Evolutionary conservation across 805 yeast genomes (phyloP).

Genomic region (Wickerhamiella kazuoi): DNA sequence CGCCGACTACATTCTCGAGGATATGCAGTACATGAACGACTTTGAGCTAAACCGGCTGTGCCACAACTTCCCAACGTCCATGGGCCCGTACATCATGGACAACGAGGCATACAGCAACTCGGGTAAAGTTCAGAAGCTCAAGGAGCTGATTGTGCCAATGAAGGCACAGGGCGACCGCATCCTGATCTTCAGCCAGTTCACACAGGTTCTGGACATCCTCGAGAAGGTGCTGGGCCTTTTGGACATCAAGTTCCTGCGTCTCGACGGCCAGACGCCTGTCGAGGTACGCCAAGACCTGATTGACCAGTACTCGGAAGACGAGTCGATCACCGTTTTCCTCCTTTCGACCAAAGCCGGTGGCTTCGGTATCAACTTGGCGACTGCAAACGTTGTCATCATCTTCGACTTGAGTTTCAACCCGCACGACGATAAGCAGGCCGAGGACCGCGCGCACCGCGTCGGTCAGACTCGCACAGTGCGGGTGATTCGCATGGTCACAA

Average conservation of each 20-base stretch:
- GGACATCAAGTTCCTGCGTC: conserved; percentile 54
- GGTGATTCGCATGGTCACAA: conserved; percentile 58
- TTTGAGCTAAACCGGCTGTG: conserved; percentile 69
- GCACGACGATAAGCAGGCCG: conserved; percentile 97
- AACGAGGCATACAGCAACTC: conserved; percentile 43
- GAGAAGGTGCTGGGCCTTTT: conserved; percentile 53
- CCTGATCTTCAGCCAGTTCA: conserved; percentile 75
- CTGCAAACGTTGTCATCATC: conserved; percentile 82
- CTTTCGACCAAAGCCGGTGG: conserved; percentile 97
- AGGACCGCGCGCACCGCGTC: conserved; percentile 94
- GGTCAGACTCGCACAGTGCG: conserved; percentile 78
- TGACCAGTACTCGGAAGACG: conserved; percentile 73
- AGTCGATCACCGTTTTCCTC: conserved; percentile 65
- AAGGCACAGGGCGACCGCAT: conserved; percentile 45
- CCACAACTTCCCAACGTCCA: conserved; percentile 45
- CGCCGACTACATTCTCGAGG: conserved; percentile 62
- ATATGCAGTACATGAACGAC: conserved; percentile 90
- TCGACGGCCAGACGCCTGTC: conserved; percentile 90
- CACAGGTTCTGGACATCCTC: conserved; percentile 77
- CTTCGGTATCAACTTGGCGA: conserved; percentile 89
- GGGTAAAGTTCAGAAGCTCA: conserved; percentile 53
- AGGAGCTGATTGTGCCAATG: conserved; percentile 38
- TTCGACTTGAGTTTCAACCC: conserved; percentile 94
- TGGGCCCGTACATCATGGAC: conserved; percentile 35
- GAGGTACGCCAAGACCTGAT: conserved; percentile 84